Evolutionary conservation across 768 basidiomycete species (phyloP).

Genomic region (Russula griseocarnosa): DNA sequence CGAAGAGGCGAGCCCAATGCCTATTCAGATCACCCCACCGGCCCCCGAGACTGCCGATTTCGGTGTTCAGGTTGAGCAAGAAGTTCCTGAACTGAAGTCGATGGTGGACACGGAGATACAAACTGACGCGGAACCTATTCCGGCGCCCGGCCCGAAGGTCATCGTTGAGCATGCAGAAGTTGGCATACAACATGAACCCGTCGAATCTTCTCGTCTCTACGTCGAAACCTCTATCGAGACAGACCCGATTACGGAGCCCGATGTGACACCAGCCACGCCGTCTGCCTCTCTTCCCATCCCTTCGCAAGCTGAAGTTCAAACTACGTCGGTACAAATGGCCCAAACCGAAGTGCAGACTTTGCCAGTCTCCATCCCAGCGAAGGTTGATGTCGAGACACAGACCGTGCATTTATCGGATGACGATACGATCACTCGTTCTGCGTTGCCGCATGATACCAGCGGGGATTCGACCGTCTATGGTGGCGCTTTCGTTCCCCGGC

Average conservation of each 20-base stretch:
- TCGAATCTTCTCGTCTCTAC: constrained; percentile 33
- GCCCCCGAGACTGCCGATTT: constrained; percentile 34
- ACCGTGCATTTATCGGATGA: constrained; percentile 20
- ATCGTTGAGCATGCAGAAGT: constrained; percentile 40
- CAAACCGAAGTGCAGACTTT: constrained; percentile 38
- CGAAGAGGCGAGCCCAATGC: constrained; percentile 36
- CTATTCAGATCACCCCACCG: constrained; percentile 33
- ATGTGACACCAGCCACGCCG: constrained; percentile 14
- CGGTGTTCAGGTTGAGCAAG: constrained; percentile 36
- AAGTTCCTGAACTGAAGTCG: constrained; percentile 8
- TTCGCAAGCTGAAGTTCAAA: constrained; percentile 39
- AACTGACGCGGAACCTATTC: constrained; percentile 32
- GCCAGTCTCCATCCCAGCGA: constrained; percentile 22
- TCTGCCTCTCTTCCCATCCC: constrained; percentile 16
- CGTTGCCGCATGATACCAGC: constrained; percentile 31
- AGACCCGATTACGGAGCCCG: constrained; percentile 31
- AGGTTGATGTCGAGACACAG: constrained; percentile 29
- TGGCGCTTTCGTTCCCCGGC: constrained; percentile 20
- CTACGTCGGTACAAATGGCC: constrained; percentile 32
- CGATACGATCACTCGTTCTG: constrained; percentile 23
- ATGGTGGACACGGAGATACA: constrained; percentile 35
- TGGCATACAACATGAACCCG: constrained; percentile 47
- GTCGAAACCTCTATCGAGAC: constrained; percentile 26
- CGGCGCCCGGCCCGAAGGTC: constrained; percentile 7
- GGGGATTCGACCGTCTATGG: constrained; percentile 35